A percentile compares a stretch with the other conserved stretches of the same genome.
These are phyloP conservation scores for Cercophora newfieldiana DNA, from an alignment of 495 filamentous ascomycete genomes.

Conservation along the genomic window DNA sequence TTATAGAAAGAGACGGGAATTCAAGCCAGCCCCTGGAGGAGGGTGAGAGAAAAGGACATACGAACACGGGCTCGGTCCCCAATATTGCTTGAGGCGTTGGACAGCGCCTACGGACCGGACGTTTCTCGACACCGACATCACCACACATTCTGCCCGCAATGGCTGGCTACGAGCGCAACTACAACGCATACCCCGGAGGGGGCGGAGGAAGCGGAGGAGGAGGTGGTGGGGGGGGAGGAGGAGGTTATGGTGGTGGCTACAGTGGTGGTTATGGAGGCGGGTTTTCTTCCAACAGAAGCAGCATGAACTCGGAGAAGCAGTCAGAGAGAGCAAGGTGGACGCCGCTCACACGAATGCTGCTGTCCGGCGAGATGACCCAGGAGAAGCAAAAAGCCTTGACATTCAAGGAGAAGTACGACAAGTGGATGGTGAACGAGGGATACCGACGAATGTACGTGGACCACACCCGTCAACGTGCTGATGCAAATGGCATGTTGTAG, in stretches of 20 bases:
- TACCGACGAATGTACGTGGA: conserved; percentile 63
- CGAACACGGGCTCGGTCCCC: conserved; percentile 16
- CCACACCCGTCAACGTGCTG: conserved; percentile 17
- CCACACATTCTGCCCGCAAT: conserved; percentile 31
- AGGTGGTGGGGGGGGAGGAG: not conserved
- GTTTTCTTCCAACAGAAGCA: conserved; percentile 29
- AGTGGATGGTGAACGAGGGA: conserved; percentile 79
- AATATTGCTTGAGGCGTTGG: conserved; percentile 17
- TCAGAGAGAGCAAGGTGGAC: conserved; percentile 69
- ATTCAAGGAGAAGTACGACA: conserved; percentile 50
- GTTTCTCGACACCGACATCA: conserved; percentile 16
- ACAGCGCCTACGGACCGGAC: conserved; percentile 12
- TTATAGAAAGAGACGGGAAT: conserved; percentile 19
- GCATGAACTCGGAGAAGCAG: conserved; percentile 38
- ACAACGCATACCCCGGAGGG: not conserved
- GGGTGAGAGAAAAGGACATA: conserved; percentile 19
- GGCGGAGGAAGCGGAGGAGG: not conserved
- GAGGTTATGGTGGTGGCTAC: not conserved
- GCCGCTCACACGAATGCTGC: conserved; percentile 65
- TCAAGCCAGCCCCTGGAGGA: conserved; percentile 17
- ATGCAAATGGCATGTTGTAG: not conserved
- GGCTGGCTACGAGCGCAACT: conserved; percentile 43
- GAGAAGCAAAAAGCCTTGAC: conserved; percentile 61
- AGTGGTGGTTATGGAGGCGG: not conserved
- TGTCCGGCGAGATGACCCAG: conserved; percentile 68